A percentile compares a stretch with the other conserved stretches of the same genome.
phyloP scores from a whole-genome alignment of 345 rosid species.

The Eucalyptus polybractea region DNA sequence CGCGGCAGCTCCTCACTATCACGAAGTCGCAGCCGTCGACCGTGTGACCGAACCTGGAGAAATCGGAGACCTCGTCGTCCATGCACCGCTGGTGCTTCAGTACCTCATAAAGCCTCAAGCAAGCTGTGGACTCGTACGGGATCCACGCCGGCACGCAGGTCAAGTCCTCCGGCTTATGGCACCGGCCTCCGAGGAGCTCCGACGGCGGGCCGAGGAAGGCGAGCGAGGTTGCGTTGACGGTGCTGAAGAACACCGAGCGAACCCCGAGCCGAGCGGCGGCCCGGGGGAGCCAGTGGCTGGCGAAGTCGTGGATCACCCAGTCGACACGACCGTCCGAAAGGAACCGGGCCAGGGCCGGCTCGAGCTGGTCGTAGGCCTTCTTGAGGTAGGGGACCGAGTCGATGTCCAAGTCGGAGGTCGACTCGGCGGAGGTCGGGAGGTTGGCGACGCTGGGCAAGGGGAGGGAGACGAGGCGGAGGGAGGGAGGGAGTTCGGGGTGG shows the following conservation, averaged over 20 bases:
- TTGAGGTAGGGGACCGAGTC: conserved; percentile 11
- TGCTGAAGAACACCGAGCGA: conserved; percentile 7
- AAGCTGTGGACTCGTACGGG: neutral
- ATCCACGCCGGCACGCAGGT: conserved; percentile 15
- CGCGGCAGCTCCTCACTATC: neutral
- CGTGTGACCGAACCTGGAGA: neutral
- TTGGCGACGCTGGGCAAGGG: conserved; percentile 5
- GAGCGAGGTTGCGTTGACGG: neutral
- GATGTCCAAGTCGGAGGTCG: conserved; percentile 16
- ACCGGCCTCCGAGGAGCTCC: neutral
- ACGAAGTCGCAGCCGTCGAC: neutral
- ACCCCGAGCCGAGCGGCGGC: conserved; percentile 1
- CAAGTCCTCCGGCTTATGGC: conserved; percentile 6
- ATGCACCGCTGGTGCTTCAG: neutral
- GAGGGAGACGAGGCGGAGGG: conserved; percentile 5
- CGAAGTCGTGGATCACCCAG: conserved; percentile 22
- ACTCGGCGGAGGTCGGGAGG: conserved; percentile 16
- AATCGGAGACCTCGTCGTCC: neutral
- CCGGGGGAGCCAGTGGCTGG: conserved; percentile 22
- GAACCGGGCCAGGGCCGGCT: conserved; percentile 1
- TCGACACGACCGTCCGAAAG: conserved; percentile 4
- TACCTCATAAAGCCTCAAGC: neutral
- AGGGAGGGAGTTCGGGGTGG: neutral
- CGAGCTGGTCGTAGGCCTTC: conserved; percentile 20
- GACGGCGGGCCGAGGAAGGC: conserved; percentile 4